Conservation (phyloP, 495 filamentous ascomycete genomes). For the Talaromyces trachyspermus region DNA sequence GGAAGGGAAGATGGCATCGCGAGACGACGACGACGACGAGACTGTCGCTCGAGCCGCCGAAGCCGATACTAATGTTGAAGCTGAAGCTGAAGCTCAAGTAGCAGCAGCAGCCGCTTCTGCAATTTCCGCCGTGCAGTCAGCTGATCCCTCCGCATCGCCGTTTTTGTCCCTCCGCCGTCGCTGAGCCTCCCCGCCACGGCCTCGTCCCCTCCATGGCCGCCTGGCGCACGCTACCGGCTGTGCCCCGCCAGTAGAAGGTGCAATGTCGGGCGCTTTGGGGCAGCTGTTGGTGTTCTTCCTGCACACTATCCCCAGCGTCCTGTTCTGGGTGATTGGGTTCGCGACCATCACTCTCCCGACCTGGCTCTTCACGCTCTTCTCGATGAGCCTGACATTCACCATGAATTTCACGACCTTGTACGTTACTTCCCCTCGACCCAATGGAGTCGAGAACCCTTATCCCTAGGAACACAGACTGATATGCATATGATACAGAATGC, state of each 20-base stretch:
- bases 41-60: too few species aligned
- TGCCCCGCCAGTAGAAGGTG: slow-evolving; percentile 1
- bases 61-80: too few species aligned
- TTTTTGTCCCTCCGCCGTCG: too few species aligned
- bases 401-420: slow-evolving; percentile 97
- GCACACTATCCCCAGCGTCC: slow-evolving; percentile 56
- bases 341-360: slow-evolving; percentile 82
- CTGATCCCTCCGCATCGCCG: too few species aligned
- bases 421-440: slow-evolving; percentile 13
- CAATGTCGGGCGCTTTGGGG: slow-evolving; percentile 39
- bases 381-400: slow-evolving; percentile 91
- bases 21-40: too few species aligned
- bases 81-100: too few species aligned
- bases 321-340: slow-evolving; percentile 81
- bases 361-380: slow-evolving; percentile 86
- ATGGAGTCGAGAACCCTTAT: too few species aligned
- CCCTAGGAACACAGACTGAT: not conserved
- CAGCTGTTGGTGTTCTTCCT: slow-evolving; percentile 37
- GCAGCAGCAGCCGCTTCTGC: too few species aligned
- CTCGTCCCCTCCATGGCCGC: too few species aligned
- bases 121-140: too few species aligned
- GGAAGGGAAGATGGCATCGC: too few species aligned
- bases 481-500: slow-evolving; percentile 60
- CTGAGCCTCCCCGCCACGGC: too few species aligned
- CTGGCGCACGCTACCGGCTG: slow-evolving; percentile 3